Base-by-base conservation (phyloP, 352 stramenopile species). In the Globisporangium uncinulatum region DNA sequence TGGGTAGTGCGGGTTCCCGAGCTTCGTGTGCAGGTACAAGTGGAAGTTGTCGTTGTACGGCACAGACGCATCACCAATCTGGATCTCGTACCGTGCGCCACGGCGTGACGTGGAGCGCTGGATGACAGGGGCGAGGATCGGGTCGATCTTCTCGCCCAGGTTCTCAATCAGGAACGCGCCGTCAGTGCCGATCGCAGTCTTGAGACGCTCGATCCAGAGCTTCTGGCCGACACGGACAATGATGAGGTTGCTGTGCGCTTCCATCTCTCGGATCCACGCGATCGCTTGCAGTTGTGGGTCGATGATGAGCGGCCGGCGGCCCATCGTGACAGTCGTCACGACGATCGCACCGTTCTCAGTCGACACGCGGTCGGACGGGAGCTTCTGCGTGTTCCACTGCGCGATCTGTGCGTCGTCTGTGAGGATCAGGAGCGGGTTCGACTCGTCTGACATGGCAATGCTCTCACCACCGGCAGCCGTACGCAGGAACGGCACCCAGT, bases 131-230 rank as follows among this genome's bases (percentile, higher is more conserved):
- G 87, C 91, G 11, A 98, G 63, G 50, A 98, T 97, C 19, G 91
- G 92, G 48, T 98, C 93, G 44, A 98, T 92, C 61, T 95, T 96
- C 69, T 98, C 93, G 34, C 87, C 90, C 15, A 98, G 62, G 62
- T 98, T 98, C 61, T 98, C 92, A 47, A 98, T 98, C 32, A 98
- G 51, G 62, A 98, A 96, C 7, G 89, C 89, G 0, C 83, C 85
- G 56, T 96, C 92, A 13, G 90, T 96, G 39, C 96, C 92, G 46
- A 98, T 94, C n/a, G 93, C 92, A 0, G 79, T 76, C 70, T 98
- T 96, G 14, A 98, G 75, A 11, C 96, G 96, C 50, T 96, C 83
- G 58, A 98, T 94, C 83, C 96, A 94, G 66, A 97, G 92, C 54
- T 96, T 97, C 63, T 98, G 93, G 17, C 93, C 92, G 8, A 97